phyloP scores from a whole-genome alignment of 2,329 filamentous ascomycete species.

The Cercospora sp. region DNA sequence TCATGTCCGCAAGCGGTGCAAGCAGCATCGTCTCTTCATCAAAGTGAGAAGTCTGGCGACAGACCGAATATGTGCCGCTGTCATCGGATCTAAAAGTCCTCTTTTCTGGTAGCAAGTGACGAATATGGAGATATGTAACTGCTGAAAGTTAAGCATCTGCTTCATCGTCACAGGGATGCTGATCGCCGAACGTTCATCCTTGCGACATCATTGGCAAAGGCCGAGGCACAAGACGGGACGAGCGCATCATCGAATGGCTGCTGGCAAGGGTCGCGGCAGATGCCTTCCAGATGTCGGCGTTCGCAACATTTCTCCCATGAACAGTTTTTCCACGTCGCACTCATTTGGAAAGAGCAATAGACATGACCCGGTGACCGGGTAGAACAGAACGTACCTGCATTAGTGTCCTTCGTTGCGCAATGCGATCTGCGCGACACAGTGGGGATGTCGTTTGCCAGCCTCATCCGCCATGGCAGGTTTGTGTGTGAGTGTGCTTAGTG shows the following conservation, averaged over 20 bases:
- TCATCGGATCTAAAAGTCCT: background rate
- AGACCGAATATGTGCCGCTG: background rate
- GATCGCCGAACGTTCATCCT: slow-evolving; percentile 2
- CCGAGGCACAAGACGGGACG: background rate
- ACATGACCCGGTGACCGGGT: slow-evolving; percentile 26
- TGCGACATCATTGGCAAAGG: background rate
- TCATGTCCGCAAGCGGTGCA: background rate
- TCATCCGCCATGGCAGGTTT: slow-evolving; percentile 26
- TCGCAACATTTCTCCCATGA: background rate
- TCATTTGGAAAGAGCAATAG: slow-evolving; percentile 9
- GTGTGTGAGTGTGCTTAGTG: slow-evolving; percentile 25
- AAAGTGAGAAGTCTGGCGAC: background rate
- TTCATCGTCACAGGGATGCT: slow-evolving; percentile 14
- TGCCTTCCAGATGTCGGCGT: background rate
- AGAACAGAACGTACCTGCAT: slow-evolving; percentile 36
- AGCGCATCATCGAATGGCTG: background rate
- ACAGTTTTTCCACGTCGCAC: slow-evolving; percentile 1
- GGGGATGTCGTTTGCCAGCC: slow-evolving; percentile 25
- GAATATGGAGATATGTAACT: background rate
- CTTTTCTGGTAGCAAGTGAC: background rate
- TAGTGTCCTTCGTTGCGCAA: slow-evolving; percentile 35
- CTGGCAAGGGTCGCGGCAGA: no score
- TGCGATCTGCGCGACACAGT: slow-evolving; percentile 26
- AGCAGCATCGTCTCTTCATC: background rate
- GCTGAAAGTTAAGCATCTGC: background rate